A percentile compares a stretch with the other conserved stretches of the same genome.
These are phyloP conservation scores for Lyophyllum semitale DNA, from an alignment of 768 basidiomycete species.

Conservation along the genomic window DNA sequence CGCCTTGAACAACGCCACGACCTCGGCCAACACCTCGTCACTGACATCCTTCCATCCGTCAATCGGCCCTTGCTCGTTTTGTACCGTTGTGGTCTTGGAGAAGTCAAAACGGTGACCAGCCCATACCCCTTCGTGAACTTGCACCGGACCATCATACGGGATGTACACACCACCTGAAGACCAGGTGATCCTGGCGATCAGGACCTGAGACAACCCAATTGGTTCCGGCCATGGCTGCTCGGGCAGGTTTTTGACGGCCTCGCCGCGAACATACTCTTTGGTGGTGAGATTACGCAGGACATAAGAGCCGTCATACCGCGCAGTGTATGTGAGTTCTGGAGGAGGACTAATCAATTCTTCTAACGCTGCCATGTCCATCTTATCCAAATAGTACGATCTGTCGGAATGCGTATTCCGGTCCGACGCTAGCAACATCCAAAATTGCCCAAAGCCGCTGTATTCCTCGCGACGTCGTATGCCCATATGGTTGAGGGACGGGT, in stretches of 20 bases:
- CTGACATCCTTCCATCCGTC: conserved; percentile 5
- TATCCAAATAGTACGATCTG: not conserved
- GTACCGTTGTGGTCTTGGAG: not conserved
- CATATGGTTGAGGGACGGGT: no score
- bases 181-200: not conserved
- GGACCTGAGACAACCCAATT: not conserved
- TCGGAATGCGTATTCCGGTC: no score
- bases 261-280: conserved; percentile 3
- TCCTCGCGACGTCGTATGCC: no score
- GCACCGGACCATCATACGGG: not conserved
- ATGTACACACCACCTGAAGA: not conserved
- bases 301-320: not conserved
- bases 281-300: conserved; percentile 7
- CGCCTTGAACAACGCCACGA: not conserved
- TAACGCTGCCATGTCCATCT: no score
- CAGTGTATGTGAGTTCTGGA: not conserved
- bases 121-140: not conserved
- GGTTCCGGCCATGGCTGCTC: not conserved
- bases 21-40: not conserved
- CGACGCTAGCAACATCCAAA: no score
- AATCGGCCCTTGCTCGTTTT: not conserved
- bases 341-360: not conserved
- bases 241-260: not conserved
- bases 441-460: no score
- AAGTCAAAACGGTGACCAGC: conserved; percentile 8